Conservation (phyloP, 148 eudicot genomes). For the Nepenthes gracilis region DNA sequence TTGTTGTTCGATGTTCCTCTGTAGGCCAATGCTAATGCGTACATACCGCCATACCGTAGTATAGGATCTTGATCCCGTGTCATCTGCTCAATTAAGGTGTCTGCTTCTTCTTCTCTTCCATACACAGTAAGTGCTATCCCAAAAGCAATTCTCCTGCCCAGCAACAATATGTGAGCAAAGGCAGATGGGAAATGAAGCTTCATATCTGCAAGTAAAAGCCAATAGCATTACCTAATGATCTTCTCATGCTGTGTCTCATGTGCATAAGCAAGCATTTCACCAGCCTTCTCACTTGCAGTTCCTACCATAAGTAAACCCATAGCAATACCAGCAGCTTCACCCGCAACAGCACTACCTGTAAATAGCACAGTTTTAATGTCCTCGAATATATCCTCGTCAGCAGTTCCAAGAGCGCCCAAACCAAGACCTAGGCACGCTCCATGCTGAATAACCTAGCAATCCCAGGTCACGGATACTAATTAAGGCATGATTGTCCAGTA, state of each 20-base stretch:
- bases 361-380: conserved; percentile 84
- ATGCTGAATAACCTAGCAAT: conserved; percentile 87
- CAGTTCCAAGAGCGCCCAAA: conserved; percentile 91
- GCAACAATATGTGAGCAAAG: neutral
- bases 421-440: conserved; percentile 97
- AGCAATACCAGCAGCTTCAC: conserved; percentile 97
- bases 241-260: conserved; percentile 99
- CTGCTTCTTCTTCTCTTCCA: conserved; percentile 99
- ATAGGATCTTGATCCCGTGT: conserved; percentile 98
- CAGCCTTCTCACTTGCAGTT: conserved; percentile 92
- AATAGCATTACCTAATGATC: conserved; percentile 64
- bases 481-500: neutral
- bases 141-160: conserved; percentile 72
- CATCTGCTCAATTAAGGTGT: conserved; percentile 91
- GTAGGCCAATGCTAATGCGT: conserved; percentile 94
- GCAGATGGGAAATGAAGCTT: neutral
- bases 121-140: conserved; percentile 95
- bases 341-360: conserved; percentile 96
- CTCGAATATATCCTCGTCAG: conserved; percentile 85
- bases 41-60: conserved; percentile 95
- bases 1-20: conserved; percentile 94
- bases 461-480: neutral
- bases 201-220: neutral
- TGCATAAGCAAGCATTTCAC: conserved; percentile 97
- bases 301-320: conserved; percentile 99